A percentile compares a stretch with the other conserved stretches of the same genome.
These are phyloP conservation scores for Syzygium jambos DNA, from an alignment of 345 rosid genomes.

Conservation along the genomic window DNA sequence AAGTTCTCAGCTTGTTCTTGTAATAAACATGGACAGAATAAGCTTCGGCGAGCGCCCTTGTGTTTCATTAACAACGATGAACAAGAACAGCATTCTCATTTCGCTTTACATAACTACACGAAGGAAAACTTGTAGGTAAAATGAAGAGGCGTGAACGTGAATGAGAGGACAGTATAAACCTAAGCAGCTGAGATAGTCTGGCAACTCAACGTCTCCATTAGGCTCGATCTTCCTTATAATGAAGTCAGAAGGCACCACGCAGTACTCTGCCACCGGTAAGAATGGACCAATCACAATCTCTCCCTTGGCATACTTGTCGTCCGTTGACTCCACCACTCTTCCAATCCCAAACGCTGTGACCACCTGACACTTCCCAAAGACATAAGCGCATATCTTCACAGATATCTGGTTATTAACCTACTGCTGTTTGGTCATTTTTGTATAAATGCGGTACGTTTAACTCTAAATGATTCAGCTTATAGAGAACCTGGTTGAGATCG, in stretches of 20 bases:
- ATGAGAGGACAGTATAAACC: constrained; percentile 7
- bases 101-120: too few species aligned
- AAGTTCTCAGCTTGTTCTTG: too few species aligned
- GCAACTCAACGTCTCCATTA: constrained; percentile 3
- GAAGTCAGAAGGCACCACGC: constrained; percentile 11
- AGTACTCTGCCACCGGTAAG: constrained; percentile 21
- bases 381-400: not conserved
- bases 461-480: not conserved
- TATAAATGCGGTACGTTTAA: not conserved
- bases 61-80: not conserved
- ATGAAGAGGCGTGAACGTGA: not conserved
- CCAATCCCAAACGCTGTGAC: constrained; percentile 21
- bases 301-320: constrained; percentile 10
- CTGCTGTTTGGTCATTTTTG: not conserved
- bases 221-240: constrained; percentile 12
- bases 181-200: constrained; percentile 22
- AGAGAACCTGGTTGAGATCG: constrained; percentile 19
- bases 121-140: not conserved
- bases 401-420: not conserved
- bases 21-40: too few species aligned
- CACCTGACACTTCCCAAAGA: not conserved
- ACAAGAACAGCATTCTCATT: too few species aligned
- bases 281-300: constrained; percentile 11
- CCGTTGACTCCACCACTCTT: constrained; percentile 24
- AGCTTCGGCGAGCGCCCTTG: not conserved